phyloP scores from a whole-genome alignment of 2,329 filamentous ascomycete species.

The Alternaria triticimaculans region DNA sequence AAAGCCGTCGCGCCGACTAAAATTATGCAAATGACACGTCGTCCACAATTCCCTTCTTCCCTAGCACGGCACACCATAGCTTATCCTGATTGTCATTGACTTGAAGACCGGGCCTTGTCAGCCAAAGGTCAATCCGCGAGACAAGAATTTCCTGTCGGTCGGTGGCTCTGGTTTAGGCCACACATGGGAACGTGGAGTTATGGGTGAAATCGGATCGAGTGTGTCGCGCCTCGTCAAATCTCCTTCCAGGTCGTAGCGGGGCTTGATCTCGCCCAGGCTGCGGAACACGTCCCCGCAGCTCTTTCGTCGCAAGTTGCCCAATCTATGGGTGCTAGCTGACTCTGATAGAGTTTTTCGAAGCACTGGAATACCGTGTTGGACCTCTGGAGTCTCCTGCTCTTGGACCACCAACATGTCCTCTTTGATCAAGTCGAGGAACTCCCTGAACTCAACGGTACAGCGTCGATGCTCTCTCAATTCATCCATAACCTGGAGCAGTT shows the following conservation, averaged over 20 bases:
- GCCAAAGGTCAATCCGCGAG: too few relatives aligned
- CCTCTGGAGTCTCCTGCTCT: neutral
- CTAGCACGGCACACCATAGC: too few relatives aligned
- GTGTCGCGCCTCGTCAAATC: neutral
- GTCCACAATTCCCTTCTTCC: too few relatives aligned
- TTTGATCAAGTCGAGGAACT: neutral
- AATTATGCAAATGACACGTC: too few relatives aligned
- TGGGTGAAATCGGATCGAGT: neutral
- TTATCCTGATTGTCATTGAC: too few relatives aligned
- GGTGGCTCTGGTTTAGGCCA: neutral
- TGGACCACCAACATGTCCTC: slow-evolving; percentile 3
- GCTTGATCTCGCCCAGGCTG: neutral
- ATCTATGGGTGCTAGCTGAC: neutral
- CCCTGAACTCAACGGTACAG: neutral
- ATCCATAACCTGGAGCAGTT: neutral
- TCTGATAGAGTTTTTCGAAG: neutral
- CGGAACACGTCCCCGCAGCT: neutral
- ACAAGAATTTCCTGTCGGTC: too few relatives aligned
- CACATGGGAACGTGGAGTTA: neutral
- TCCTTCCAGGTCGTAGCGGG: neutral
- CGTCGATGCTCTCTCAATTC: neutral
- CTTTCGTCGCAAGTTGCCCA: neutral
- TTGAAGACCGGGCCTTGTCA: too few relatives aligned
- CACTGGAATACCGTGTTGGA: neutral
- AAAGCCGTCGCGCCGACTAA: too few relatives aligned